Conservation (phyloP, 352 stramenopile genomes). For the Labyrinthula sp. region DNA sequence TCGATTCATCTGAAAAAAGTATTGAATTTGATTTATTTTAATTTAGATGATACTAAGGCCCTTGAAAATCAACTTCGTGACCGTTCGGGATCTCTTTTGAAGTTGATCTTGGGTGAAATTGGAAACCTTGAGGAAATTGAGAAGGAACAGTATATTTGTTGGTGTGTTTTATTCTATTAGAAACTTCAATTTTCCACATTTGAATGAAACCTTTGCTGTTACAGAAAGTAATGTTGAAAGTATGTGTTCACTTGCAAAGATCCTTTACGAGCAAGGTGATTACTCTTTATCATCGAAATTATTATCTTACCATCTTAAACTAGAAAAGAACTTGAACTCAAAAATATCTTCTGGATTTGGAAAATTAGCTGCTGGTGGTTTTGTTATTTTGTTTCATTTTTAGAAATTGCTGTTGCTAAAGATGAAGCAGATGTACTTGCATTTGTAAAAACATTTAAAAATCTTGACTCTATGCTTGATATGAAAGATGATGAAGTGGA, state of each 20-base stretch:
- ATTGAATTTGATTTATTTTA: no score
- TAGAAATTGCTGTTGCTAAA: constrained; percentile 61
- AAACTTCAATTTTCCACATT: constrained; percentile 21
- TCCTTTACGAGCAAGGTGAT: constrained; percentile 71
- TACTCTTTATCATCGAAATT: constrained; percentile 66
- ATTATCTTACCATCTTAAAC: constrained; percentile 51
- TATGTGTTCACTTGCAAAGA: constrained; percentile 67
- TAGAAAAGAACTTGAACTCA: constrained; percentile 33
- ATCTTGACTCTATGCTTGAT: constrained; percentile 68
- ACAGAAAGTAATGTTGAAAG: constrained; percentile 51
- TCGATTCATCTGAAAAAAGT: no score
- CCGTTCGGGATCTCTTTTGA: no score
- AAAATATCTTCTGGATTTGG: constrained; percentile 54
- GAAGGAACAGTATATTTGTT: no score
- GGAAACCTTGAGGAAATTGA: no score
- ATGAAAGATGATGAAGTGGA: no score
- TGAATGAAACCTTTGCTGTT: constrained; percentile 38
- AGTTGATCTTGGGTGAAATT: no score
- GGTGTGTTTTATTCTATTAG: no score
- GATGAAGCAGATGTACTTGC: constrained; percentile 66
- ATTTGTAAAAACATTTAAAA: constrained; percentile 74
- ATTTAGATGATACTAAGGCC: no score
- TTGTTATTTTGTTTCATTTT: no score
- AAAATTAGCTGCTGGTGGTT: constrained; percentile 91
- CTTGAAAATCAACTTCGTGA: no score